phyloP scores from a whole-genome alignment of 441 rosid species.

The Aleurites moluccanus region DNA sequence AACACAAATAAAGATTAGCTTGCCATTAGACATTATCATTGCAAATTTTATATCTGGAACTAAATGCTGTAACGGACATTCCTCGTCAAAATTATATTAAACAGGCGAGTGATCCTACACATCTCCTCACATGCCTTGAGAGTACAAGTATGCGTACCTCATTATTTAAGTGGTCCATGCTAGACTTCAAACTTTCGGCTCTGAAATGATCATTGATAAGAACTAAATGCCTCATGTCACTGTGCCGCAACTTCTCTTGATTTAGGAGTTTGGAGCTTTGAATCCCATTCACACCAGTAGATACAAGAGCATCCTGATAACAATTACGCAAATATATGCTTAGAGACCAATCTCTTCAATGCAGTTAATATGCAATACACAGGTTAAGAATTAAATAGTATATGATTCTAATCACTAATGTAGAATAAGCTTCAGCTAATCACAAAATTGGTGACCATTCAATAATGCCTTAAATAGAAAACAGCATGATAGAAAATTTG shows the following conservation, averaged over 20 bases:
- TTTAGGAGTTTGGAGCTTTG: conserved; percentile 34
- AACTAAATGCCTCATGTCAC: conserved; percentile 52
- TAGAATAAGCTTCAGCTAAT: neutral
- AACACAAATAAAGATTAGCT: no score
- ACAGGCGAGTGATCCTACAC: neutral
- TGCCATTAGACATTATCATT: conserved; percentile 1
- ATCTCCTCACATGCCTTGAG: conserved; percentile 10
- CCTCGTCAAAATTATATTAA: conserved; percentile 12
- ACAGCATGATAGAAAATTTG: neutral
- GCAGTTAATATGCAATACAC: neutral
- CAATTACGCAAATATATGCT: conserved; percentile 28
- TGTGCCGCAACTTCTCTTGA: conserved; percentile 37
- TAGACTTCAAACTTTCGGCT: conserved; percentile 68
- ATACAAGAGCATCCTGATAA: conserved; percentile 50
- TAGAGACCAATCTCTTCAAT: conserved; percentile 7
- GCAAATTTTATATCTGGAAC: conserved; percentile 12
- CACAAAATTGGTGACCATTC: neutral
- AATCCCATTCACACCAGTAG: conserved; percentile 43
- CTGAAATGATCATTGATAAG: conserved; percentile 60
- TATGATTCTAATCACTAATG: neutral
- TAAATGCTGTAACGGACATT: neutral
- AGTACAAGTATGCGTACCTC: conserved; percentile 53
- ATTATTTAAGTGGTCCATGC: conserved; percentile 84
- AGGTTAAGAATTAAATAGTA: neutral
- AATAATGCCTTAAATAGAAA: neutral